These are phyloP conservation scores for Rhexocercosporidium sp. DNA, from an alignment of 2,329 filamentous ascomycete species.

Conservation along the genomic window DNA sequence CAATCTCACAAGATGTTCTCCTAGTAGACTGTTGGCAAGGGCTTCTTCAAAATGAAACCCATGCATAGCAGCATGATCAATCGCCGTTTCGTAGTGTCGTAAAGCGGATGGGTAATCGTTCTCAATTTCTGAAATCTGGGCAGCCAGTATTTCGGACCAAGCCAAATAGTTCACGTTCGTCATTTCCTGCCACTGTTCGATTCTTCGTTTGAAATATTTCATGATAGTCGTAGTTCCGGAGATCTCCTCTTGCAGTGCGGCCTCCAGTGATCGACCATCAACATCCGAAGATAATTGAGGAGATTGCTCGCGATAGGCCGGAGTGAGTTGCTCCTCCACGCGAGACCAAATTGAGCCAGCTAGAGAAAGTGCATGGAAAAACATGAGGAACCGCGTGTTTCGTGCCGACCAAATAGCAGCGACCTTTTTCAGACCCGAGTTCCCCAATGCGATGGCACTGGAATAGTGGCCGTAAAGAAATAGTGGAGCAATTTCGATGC, in stretches of 20 bases:
- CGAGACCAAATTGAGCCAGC: conserved; percentile 53
- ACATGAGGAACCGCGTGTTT: conserved; percentile 59
- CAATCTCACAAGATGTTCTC: conserved; percentile 69
- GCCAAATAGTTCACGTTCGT: conserved; percentile 74
- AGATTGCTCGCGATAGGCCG: conserved; percentile 14
- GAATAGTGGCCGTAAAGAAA: conserved; percentile 69
- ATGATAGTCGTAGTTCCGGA: conserved; percentile 56
- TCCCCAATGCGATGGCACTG: conserved; percentile 61
- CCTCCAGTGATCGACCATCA: conserved; percentile 46
- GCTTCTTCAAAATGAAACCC: conserved; percentile 74
- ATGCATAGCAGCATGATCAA: conserved; percentile 74
- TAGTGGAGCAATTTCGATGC: conserved; percentile 64
- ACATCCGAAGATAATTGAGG: conserved; percentile 5
- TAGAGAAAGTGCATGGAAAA: conserved; percentile 65
- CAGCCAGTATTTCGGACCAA: conserved; percentile 72
- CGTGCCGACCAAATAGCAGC: conserved; percentile 63
- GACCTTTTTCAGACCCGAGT: conserved; percentile 52
- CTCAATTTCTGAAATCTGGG: conserved; percentile 70
- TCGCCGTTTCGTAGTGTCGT: conserved; percentile 68
- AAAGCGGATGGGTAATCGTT: conserved; percentile 63
- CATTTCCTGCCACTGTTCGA: conserved; percentile 67
- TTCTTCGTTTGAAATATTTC: conserved; percentile 58
- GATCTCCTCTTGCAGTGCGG: conserved; percentile 45
- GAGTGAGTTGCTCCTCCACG: conserved; percentile 35
- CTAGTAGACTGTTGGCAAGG: conserved; percentile 74